Conservation (phyloP, 352 stramenopile genomes). For the Pythium sp. region DNA sequence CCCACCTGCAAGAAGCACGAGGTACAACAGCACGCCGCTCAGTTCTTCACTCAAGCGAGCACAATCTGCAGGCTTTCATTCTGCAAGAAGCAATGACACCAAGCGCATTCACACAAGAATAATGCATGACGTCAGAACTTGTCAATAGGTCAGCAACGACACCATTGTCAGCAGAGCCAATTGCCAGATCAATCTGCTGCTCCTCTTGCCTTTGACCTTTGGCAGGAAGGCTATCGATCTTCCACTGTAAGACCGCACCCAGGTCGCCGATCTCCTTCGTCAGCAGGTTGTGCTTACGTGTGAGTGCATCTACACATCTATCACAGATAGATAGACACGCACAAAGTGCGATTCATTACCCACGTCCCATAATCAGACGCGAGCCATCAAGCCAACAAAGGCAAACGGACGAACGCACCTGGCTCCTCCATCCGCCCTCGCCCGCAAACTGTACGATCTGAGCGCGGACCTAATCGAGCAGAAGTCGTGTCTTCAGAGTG, state of each 20-base stretch:
- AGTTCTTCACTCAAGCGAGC: conserved; percentile 94
- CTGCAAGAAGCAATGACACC: conserved; percentile 18
- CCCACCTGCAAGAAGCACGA: conserved; percentile 85
- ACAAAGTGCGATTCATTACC: not conserved
- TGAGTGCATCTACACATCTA: conserved; percentile 33
- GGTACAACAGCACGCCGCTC: conserved; percentile 95
- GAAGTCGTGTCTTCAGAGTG: conserved; percentile 36
- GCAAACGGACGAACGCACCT: not conserved
- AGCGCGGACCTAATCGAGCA: conserved; percentile 45
- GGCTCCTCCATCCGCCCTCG: conserved; percentile 51
- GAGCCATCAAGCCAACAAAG: not conserved
- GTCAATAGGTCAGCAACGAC: not conserved
- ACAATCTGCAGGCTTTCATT: conserved; percentile 71
- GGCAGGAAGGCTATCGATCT: conserved; percentile 72
- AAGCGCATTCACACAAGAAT: not conserved
- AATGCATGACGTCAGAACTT: not conserved
- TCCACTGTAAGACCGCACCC: conserved; percentile 93
- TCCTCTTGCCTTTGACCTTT: conserved; percentile 12
- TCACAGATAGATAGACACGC: not conserved
- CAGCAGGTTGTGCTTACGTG: conserved; percentile 85
- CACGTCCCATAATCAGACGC: not conserved
- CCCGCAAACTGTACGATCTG: conserved; percentile 48
- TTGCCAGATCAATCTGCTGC: not conserved
- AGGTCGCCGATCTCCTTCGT: conserved; percentile 94
- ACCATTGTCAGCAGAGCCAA: too few relatives aligned